Conservation (phyloP, 768 basidiomycete species). For the Tephrocybe sp. region DNA sequence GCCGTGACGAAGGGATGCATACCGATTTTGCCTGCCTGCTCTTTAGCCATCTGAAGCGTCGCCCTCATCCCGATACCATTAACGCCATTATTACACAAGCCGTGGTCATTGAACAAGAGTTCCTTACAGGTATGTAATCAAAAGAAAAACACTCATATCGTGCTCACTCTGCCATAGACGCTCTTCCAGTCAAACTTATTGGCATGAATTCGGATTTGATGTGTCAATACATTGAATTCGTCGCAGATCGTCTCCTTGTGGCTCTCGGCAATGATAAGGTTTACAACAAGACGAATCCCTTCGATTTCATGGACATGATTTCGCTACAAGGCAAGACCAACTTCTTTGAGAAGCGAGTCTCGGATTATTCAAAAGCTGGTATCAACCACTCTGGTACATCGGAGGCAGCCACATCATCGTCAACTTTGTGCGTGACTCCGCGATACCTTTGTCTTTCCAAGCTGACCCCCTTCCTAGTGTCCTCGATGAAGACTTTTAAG, state of each 20-base stretch:
- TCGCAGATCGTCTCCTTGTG: conserved; percentile 85
- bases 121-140: conserved; percentile 60
- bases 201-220: conserved; percentile 93
- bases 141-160: background rate
- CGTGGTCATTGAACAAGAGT: conserved; percentile 83
- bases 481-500: conserved; percentile 21
- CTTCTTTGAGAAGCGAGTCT: conserved; percentile 95
- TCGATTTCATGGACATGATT: conserved; percentile 95
- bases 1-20: conserved; percentile 94
- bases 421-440: conserved; percentile 9
- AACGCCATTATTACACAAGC: conserved; percentile 74
- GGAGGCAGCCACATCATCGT: conserved; percentile 10
- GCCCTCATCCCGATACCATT: conserved; percentile 81
- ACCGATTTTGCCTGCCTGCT: conserved; percentile 95
- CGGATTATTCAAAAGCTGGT: conserved; percentile 73
- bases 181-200: conserved; percentile 81
- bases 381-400: conserved; percentile 37
- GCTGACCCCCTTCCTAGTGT: conserved; percentile 10
- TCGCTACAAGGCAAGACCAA: conserved; percentile 96
- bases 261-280: conserved; percentile 81
- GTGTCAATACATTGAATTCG: conserved; percentile 90
- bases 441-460: background rate
- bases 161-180: conserved; percentile 45
- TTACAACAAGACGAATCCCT: conserved; percentile 78
- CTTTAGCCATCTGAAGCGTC: conserved; percentile 77